Evolutionary conservation across 2,329 filamentous ascomycete genomes (phyloP), one percentile per base, ranked within the genome.

Genomic region (Elsinoe arachidis): DNA sequence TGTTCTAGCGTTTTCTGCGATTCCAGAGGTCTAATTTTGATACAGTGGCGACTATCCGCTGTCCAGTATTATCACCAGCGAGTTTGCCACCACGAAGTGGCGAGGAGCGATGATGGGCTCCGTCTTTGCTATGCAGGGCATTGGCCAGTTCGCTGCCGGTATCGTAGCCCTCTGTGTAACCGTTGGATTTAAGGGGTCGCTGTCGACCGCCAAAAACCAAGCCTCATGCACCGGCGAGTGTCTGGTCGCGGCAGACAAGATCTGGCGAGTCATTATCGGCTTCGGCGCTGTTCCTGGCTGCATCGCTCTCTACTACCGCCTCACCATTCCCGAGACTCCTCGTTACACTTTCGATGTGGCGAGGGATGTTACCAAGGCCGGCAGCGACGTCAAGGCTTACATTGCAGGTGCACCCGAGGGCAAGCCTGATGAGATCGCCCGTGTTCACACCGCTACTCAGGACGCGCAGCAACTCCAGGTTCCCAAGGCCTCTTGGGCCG

Each of bases 41-140:
- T 30, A 88, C 90, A 53, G 88, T 62, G 88, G 88, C 63, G 67
- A 93, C 67, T 93, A 92, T 67, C 88, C 89, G 5, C 76, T 95
- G 7, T 89, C 85, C 49, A 87, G 85, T 19, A 87, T 92, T 62
- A 93, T 93, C 65, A 92, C 88, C 5, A 90, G 88, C 4, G 88
- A 93, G 76, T 93, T 93, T 66, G 87, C 88, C 10, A 91, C 86
- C 3, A 92, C 88, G 55, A 90, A 86, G 72, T 91, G 87, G 84
- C 78, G 88, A 71, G 88, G 88, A 63, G 87, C 87, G 62, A 93
- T 93, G 85, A 91, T 95, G 85, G 87, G 83, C 34, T 79, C 87
- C 14, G 88, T 93, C 56, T 93, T 93, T 66, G 87, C 88, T 63
- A 92, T 91, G 87, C 88, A 95, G 70, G 88, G 88, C 62, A 80